Base-by-base conservation (phyloP, 345 rosid species). In the Zanthoxylum bungeanum region DNA sequence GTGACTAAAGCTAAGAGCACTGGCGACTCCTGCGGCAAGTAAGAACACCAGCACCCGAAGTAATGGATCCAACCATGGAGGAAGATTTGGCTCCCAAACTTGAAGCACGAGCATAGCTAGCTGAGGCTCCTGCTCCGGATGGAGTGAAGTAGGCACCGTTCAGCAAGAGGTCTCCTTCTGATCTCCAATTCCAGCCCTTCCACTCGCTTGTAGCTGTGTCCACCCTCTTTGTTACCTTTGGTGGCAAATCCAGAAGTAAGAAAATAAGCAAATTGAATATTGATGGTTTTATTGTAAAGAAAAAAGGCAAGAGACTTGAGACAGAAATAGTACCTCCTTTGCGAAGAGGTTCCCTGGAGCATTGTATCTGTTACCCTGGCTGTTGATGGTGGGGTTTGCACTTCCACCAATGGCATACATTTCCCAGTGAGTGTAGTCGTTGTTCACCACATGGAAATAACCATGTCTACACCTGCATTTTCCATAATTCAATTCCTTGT, bases 341-440 rank as follows among this genome's bases (percentile, higher is more conserved):
- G 97, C 97, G 19, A 89, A 89, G 42, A 84, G 84, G 81, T 91
- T 83, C 51, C 11, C 42, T 1, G 98, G 97, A 77, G 98, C 98
- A 68, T 84, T 81, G 36, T 91, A 93, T 84, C 98, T 78, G 83
- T 93, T 93, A 31, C 93, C 98, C 84, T 93, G 98, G 74, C 98
- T 93, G 88, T 91, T 93, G 75, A 91, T 93, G 73, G 98, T 93
- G 66, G 98, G 97, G 19, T 72, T 71, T 51, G 97, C 98, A 78
- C 98, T 91, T 73, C 98, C 98, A 73, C 98, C 98, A 72, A 93
- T 93, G 66, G 98, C 98, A 63, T 93, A 93, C 98, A 93, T 93
- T 75, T 89, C 95, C 98, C 98, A 93, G 79, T 93, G 98, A 64
- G 97, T 93, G 83, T 93, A 93, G 81, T 93, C 98, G 60, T 93